Evolutionary conservation across 495 filamentous ascomycete species (phyloP), one percentile per base, ranked within the genome.

Genomic region (Aspergillus nanangensis): DNA sequence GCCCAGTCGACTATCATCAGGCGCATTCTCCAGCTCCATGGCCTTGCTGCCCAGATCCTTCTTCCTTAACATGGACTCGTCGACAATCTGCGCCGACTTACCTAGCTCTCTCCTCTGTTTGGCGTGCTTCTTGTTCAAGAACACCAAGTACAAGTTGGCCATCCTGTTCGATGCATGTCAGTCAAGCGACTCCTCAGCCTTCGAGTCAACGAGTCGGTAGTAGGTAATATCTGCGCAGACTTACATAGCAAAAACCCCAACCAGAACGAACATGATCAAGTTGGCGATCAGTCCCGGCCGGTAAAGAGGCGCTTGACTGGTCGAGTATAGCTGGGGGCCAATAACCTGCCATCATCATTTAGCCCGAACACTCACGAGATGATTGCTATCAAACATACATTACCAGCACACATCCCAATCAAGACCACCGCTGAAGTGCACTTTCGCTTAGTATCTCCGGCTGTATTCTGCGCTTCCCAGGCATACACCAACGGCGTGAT

Each of bases 61-160:
- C 8, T 52, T 35, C 19, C 48, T 52, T 0, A 55, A 14, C 57
- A 60, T 57, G 9, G 50, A 62, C 45, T 57, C 41, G 20, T 62
- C 61, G 20, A 55, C 24, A 0, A 54, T 23, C 32, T 38, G 46
- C 0, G 51, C 55, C 9, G 38, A 50, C 34, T 60, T 67, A 2
- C 62, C 62, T n/a, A 62, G 51, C 17, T 59, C 65, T 29, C 66
- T 61, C 11, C 75, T 60, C 15, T 61, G 61, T 41, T 65, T 68
- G 13, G 66, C 65, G 32, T 79, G 74, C 27, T 58, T 49, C n/a
- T 54, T 60, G 47, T 79, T 79, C 18, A 77, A 56, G 14, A 61
- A 64, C 46, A 70, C 65, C 15, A 79, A 68, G 33, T 78, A 77
- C 19, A 75, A 45, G 56, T 51, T 47, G 1, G 32, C 52, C 4